These are phyloP conservation scores for Fusarium dimerum DNA, from an alignment of 2,329 filamentous ascomycete genomes.

Conservation along the genomic window DNA sequence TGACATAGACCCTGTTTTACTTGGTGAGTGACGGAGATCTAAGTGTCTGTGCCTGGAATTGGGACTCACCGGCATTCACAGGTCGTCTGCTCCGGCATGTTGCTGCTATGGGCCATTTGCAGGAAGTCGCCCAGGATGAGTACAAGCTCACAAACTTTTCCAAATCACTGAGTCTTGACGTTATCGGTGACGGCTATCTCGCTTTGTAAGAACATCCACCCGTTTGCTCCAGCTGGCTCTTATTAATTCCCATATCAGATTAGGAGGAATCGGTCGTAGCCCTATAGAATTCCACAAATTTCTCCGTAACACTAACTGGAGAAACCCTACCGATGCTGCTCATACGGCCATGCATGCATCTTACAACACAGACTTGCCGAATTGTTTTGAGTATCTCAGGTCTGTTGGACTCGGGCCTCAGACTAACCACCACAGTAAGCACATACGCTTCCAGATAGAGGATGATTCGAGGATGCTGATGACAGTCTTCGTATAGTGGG, in stretches of 20 bases:
- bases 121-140: slow-evolving; percentile 32
- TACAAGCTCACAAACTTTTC: slow-evolving; percentile 38
- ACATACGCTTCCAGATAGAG: not conserved
- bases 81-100: slow-evolving; percentile 37
- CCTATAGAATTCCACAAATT: slow-evolving; percentile 8
- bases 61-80: not conserved
- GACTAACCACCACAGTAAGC: slow-evolving; percentile 5
- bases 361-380: slow-evolving; percentile 5
- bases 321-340: slow-evolving; percentile 4
- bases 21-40: slow-evolving; percentile 22
- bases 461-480: not conserved
- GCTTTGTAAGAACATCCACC: slow-evolving; percentile 17
- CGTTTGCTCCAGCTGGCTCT: not conserved
- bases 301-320: slow-evolving; percentile 3
- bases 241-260: not conserved
- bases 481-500: slow-evolving; percentile 13
- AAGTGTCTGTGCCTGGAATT: not conserved
- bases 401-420: slow-evolving; percentile 3
- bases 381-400: slow-evolving; percentile 7
- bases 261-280: slow-evolving; percentile 5
- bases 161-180: slow-evolving; percentile 31
- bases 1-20: slow-evolving; percentile 28
- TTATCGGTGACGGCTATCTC: slow-evolving; percentile 34
- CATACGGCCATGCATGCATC: slow-evolving; percentile 4
- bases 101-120: slow-evolving; percentile 37